phyloP scores from a whole-genome alignment of 225 moss, liverwort and hornwort species.

The Lunularia cruciata region DNA sequence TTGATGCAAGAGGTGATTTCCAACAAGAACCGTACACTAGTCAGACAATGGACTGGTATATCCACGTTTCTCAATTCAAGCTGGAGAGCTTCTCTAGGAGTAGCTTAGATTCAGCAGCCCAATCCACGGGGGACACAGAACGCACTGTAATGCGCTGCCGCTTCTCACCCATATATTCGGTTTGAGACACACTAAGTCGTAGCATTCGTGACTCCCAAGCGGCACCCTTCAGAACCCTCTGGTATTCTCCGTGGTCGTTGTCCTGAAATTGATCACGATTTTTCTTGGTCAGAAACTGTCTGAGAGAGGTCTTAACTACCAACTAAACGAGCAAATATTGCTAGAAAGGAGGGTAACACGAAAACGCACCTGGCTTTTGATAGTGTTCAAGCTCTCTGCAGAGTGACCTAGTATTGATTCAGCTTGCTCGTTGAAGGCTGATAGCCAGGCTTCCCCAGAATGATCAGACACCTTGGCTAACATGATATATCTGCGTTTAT shows the following conservation, averaged over 20 bases:
- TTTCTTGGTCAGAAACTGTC: neutral
- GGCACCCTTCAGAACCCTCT: slow-evolving; percentile 54
- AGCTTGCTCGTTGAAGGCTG: slow-evolving; percentile 87
- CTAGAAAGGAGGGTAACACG: too few species aligned
- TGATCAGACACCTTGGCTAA: slow-evolving; percentile 68
- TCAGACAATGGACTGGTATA: too few species aligned
- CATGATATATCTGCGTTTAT: slow-evolving; percentile 71
- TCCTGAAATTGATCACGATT: slow-evolving; percentile 35
- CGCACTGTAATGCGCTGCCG: slow-evolving; percentile 84
- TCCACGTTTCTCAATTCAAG: neutral
- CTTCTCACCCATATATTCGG: slow-evolving; percentile 89
- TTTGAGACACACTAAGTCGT: slow-evolving; percentile 63
- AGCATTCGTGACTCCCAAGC: slow-evolving; percentile 74
- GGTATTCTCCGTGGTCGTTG: slow-evolving; percentile 49
- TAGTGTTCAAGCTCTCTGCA: slow-evolving; percentile 52
- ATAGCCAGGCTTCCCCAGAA: slow-evolving; percentile 87
- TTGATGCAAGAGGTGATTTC: too few species aligned
- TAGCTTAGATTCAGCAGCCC: slow-evolving; percentile 74
- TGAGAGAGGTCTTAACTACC: neutral
- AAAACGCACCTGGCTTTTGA: slow-evolving; percentile 50
- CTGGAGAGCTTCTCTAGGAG: slow-evolving; percentile 46
- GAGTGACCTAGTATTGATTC: slow-evolving; percentile 53
- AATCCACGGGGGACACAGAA: slow-evolving; percentile 61
- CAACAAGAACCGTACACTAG: too few species aligned
- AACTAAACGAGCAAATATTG: neutral